Base-by-base conservation (phyloP, 768 basidiomycete genomes). In the Boletus vinaceobasis region DNA sequence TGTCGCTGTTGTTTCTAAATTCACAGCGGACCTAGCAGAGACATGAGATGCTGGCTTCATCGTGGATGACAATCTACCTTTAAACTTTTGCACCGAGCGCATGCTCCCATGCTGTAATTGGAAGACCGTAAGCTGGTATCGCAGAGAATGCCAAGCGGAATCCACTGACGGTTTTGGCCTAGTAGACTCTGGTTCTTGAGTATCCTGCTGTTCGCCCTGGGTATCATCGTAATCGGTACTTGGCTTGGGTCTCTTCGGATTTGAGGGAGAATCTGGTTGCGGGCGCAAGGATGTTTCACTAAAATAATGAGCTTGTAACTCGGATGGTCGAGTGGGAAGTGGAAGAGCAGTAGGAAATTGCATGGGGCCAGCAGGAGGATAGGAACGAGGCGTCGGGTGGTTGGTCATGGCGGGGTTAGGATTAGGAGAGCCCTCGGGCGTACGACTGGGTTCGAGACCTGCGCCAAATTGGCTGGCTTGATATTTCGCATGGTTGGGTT, bases 11-110 rank as follows among this genome's bases (percentile, higher is more conserved):
- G 14, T 80, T 80, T 66, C 75, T 82, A 70, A 88, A 87, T 69
- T 90, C 88, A 67, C 89, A 92, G 60, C 80, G 84, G 53, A 90
- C 88, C 77, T 89, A 77, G 57, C 73, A 63, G 2, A 49, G 8
- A 37, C 1, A 9, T 58, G 19, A 58, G 59, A 50, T 36, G n/a
- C 4, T 15, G 23, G 14, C 10, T 27, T 35, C 11, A 29, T 7
- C 17, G 50, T 33, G 35, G 1, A 37, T 15, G 26, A 27, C 1
- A 27, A 55, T 62, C 33, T 56, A 77, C 79, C 71, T 81, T 81
- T 51, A 81, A 57, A 27, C 71, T 70, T 66, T 88, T 90, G 74
- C 88, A 90, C 5, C 88, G 80, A 55, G 77, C 76, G 65, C 88
- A 90, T 38, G 88, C 88, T 21, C 88, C 86, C 42, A 69, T 60